Evolutionary conservation across 192 early-diverging fungal genomes (phyloP).

Genomic region (Lobosporangium transversale): DNA sequence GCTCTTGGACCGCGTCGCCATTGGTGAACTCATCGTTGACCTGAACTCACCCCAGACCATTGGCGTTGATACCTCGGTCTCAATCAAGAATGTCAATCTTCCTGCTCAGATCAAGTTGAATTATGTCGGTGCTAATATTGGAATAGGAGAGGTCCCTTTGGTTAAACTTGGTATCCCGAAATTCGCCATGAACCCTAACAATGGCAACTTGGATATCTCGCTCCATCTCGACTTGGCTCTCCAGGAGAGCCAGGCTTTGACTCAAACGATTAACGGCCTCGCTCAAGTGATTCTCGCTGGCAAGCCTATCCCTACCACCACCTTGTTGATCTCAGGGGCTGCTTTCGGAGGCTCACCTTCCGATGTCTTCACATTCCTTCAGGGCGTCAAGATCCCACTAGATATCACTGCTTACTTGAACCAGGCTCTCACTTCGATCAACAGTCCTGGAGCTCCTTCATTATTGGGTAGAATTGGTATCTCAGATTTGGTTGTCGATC

Average conservation of each 20-base stretch:
- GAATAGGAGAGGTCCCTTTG: constrained; percentile 23
- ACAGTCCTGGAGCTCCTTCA: constrained; percentile 7
- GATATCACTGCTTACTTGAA: constrained; percentile 31
- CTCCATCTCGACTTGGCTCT: constrained; percentile 19
- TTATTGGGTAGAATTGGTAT: constrained; percentile 28
- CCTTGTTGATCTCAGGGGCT: constrained; percentile 23
- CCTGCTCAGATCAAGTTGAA: constrained; percentile 46
- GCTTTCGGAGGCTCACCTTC: constrained; percentile 32
- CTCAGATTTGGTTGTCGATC: constrained; percentile 31
- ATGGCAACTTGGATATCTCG: constrained; percentile 19
- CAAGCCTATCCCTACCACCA: constrained; percentile 16
- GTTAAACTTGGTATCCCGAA: constrained; percentile 17
- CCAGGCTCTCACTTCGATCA: constrained; percentile 10
- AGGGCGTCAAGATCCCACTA: constrained; percentile 31
- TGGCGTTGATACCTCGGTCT: constrained; percentile 26
- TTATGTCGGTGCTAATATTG: constrained; percentile 37
- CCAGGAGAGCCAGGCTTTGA: constrained; percentile 17
- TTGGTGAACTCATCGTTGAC: constrained; percentile 21
- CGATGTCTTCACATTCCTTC: constrained; percentile 40
- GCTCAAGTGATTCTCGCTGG: constrained; percentile 13
- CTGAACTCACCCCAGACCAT: constrained; percentile 45
- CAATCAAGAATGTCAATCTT: constrained; percentile 37
- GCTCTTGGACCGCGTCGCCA: constrained; percentile 16
- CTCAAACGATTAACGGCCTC: constrained; percentile 19
- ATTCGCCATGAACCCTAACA: constrained; percentile 21